Evolutionary conservation across 208 protist species (phyloP), one percentile per base, ranked within the genome.

Genomic region (Paratrypanosoma confusum): DNA sequence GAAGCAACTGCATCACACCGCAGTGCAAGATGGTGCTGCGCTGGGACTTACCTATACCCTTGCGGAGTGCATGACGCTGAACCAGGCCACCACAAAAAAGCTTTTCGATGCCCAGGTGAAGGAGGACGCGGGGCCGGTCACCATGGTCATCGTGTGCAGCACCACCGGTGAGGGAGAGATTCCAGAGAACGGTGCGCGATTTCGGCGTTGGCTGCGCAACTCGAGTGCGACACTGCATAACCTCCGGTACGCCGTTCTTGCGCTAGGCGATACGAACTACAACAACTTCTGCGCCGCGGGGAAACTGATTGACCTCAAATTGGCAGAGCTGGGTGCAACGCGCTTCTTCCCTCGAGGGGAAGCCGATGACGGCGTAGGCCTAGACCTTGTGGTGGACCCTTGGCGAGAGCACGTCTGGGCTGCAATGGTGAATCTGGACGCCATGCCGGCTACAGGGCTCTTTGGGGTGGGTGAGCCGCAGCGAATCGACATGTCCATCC

Each of bases 241-340:
- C 2, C 21, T 75, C 3, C 55, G 53, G 16, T 86, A 70, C 60
- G 57, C 57, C 17, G 50, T 90, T n/a, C 48, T 90, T 1, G 74
- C 69, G 0, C 40, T 90, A 5, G 80, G 80, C 6, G 80, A 90
- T 43, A 79, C 56, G 5, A 86, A 86, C 57, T 90, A 90, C 78
- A 70, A 68, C 45, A 71, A 50, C 42, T 90, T 86, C 57, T 81
- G 73, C 38, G 52, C 56, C 1, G 70, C 71, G 0, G 76, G 67
- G n/a, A 67, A 53, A 13, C 65, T 54, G 21, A 57, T 89, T 23
- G 76, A 89, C 39, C 53, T 45, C 14, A 68, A 71, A 29, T 50
- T 90, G 18, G 29, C 23, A 3, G 75, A 71, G 23, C 44, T 69
- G 37, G 71, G 75, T n/a, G 69, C 26, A 8, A 49, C 47, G 18